Percentiles rank a stretch among this genome's conserved stretches.
Conservation (phyloP, 257 asterid species). For the Anisodus tanguticus region DNA sequence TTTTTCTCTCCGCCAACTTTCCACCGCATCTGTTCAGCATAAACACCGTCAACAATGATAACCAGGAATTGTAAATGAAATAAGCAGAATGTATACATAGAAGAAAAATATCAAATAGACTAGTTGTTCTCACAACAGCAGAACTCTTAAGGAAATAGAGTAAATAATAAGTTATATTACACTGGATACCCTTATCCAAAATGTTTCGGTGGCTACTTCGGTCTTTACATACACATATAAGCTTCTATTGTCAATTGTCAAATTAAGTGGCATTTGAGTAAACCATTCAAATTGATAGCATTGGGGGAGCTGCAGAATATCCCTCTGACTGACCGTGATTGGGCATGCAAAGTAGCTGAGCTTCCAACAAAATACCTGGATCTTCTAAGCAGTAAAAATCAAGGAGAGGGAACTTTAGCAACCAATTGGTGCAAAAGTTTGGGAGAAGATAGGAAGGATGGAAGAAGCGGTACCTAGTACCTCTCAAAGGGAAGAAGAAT, state of each 20-base stretch:
- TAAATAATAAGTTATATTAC: neutral
- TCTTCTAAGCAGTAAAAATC: neutral
- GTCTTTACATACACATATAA: neutral
- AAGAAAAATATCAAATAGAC: neutral
- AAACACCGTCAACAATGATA: slow-evolving; percentile 31
- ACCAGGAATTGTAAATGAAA: neutral
- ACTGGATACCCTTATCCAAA: neutral
- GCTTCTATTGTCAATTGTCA: neutral
- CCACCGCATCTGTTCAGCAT: slow-evolving; percentile 64
- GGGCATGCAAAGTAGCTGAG: neutral
- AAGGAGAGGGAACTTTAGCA: neutral
- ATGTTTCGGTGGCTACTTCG: neutral
- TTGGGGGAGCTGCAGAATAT: neutral
- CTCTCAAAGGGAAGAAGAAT: neutral
- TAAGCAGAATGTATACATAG: neutral
- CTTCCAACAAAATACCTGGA: slow-evolving; percentile 16
- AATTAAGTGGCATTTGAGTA: neutral
- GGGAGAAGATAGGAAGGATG: neutral
- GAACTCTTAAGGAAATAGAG: neutral
- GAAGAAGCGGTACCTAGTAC: neutral
- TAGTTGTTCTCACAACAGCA: neutral
- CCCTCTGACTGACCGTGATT: neutral
- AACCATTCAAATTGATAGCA: neutral
- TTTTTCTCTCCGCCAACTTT: slow-evolving; percentile 73
- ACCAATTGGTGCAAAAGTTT: neutral